These are phyloP conservation scores for Mariannaea sp. DNA, from an alignment of 2,329 filamentous ascomycete species.

Conservation along the genomic window DNA sequence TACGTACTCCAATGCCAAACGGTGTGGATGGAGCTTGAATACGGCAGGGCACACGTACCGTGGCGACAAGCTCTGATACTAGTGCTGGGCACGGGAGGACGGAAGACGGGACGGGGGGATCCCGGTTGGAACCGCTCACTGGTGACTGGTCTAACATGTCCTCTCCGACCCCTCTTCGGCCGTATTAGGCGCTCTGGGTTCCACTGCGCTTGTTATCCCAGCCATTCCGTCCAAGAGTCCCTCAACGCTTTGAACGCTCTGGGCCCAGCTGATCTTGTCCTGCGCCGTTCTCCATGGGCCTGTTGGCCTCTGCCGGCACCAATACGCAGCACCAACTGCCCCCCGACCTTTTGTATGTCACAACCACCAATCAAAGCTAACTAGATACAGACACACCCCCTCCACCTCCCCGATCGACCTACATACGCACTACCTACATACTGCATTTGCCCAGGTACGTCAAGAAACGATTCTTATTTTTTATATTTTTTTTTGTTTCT, in stretches of 20 bases:
- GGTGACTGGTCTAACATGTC: conserved; percentile 18
- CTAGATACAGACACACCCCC: conserved; percentile 31
- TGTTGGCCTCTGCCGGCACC: conserved; percentile 34
- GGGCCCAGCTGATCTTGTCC: conserved; percentile 34
- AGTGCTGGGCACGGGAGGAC: conserved; percentile 29
- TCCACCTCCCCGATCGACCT: conserved; percentile 25
- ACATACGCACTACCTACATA: conserved; percentile 34
- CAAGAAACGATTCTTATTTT: conserved; percentile 30
- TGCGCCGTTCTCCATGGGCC: conserved; percentile 25
- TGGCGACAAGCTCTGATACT: conserved; percentile 6
- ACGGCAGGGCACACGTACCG: background rate
- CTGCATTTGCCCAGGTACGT: conserved; percentile 30
- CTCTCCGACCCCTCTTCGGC: conserved; percentile 19
- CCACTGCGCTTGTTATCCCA: conserved; percentile 22
- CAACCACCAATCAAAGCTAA: conserved; percentile 36
- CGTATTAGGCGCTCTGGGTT: conserved; percentile 19
- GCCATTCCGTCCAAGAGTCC: conserved; percentile 16
- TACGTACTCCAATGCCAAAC: conserved; percentile 9
- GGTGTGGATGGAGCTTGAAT: background rate
- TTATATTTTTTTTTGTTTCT: conserved; percentile 11
- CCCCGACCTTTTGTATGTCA: conserved; percentile 7
- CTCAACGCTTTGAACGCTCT: conserved; percentile 21
- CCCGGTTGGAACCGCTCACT: conserved; percentile 37
- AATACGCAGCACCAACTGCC: conserved; percentile 38
- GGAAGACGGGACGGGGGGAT: conserved; percentile 36